phyloP scores from a whole-genome alignment of 2,329 filamentous ascomycete genomes.

The Pseudogymnoascus sp. region DNA sequence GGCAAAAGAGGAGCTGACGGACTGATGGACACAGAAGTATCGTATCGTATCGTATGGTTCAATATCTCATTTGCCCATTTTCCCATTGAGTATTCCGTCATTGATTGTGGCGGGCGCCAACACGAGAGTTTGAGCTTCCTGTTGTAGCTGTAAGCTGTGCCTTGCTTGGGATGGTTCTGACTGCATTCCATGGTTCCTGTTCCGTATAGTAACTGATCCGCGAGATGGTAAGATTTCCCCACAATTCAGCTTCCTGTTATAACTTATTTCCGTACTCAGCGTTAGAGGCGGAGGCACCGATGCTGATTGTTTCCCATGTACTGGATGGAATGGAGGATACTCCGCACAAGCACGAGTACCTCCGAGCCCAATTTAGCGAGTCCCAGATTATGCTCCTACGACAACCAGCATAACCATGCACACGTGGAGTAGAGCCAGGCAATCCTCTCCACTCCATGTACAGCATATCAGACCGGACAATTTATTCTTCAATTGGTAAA shows the following conservation, averaged over 20 bases:
- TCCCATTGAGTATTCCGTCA: neutral
- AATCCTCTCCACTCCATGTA: neutral
- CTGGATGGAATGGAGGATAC: neutral
- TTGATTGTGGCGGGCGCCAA: slow-evolving; percentile 3
- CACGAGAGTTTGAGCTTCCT: slow-evolving; percentile 3
- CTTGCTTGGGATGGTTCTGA: neutral
- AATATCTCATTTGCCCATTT: neutral
- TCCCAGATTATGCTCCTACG: slow-evolving; percentile 2
- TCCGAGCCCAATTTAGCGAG: neutral
- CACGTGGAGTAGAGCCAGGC: slow-evolving; percentile 1
- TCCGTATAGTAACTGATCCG: neutral
- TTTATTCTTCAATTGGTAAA: slow-evolving; percentile 7
- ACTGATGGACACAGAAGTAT: neutral
- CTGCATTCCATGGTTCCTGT: neutral
- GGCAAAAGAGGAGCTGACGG: slow-evolving; percentile 3
- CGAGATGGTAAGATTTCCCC: neutral
- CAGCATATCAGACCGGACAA: neutral
- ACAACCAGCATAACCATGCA: neutral
- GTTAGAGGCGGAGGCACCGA: slow-evolving; percentile 7
- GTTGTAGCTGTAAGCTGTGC: neutral
- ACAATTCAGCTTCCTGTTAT: slow-evolving; percentile 3
- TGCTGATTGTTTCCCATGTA: neutral
- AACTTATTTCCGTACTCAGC: neutral
- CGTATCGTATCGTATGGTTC: neutral
- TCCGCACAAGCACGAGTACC: neutral